These are phyloP conservation scores for Elsinoe arachidis DNA, from an alignment of 2,329 filamentous ascomycete species.

Conservation along the genomic window DNA sequence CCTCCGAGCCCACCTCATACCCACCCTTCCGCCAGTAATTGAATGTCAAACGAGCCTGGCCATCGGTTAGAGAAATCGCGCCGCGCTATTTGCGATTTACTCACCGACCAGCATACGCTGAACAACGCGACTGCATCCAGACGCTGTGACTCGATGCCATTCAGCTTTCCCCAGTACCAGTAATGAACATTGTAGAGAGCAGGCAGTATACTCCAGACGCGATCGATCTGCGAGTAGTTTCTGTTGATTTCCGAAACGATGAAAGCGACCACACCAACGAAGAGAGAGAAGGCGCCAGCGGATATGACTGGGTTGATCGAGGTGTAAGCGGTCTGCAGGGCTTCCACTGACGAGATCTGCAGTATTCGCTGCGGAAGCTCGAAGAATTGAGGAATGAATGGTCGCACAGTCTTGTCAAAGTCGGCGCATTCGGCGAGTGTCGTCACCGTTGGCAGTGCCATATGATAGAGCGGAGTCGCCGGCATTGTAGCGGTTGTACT, in stretches of 20 bases:
- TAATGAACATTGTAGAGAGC: constrained; percentile 81
- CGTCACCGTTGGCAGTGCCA: constrained; percentile 59
- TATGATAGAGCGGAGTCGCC: background rate
- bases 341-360: constrained; percentile 50
- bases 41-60: constrained; percentile 70
- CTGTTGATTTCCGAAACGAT: constrained; percentile 73
- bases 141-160: constrained; percentile 59
- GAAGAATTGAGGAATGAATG: constrained; percentile 61
- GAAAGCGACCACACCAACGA: constrained; percentile 63
- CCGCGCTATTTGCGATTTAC: background rate
- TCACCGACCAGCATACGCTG: constrained; percentile 56
- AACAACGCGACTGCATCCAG: constrained; percentile 65
- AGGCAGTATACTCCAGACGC: constrained; percentile 83
- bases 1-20: constrained; percentile 79
- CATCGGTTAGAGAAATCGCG: background rate
- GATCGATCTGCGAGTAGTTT: constrained; percentile 96
- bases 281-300: constrained; percentile 61
- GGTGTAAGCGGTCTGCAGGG: constrained; percentile 63
- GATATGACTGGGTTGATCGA: constrained; percentile 79
- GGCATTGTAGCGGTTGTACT: constrained; percentile 1
- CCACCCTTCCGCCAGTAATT: constrained; percentile 97
- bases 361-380: constrained; percentile 38
- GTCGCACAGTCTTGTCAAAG: constrained; percentile 64
- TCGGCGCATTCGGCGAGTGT: constrained; percentile 67
- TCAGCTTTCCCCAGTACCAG: constrained; percentile 68